Evolutionary conservation across 768 basidiomycete genomes (phyloP).

Genomic region (Phlebiopsis flavidoalba): DNA sequence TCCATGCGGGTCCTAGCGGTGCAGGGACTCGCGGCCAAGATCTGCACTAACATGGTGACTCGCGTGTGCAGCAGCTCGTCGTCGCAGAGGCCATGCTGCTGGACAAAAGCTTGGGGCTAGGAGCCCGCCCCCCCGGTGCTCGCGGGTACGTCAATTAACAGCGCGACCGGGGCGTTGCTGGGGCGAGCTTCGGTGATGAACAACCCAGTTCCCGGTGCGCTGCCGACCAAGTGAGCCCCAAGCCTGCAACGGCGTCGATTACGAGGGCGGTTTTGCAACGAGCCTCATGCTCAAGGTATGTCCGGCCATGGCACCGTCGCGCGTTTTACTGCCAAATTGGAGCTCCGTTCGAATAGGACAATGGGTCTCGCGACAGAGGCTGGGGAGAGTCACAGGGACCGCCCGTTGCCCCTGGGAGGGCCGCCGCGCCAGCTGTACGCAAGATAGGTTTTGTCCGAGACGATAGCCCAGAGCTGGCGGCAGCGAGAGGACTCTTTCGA

Average conservation of each 20-base stretch:
- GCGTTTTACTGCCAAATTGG: neutral
- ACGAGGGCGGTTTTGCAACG: conserved; percentile 84
- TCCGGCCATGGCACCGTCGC: neutral
- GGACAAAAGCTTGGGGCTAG: conserved; percentile 70
- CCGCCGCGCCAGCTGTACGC: conserved; percentile 62
- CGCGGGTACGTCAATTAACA: conserved; percentile 79
- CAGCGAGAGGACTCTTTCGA: conserved; percentile 81
- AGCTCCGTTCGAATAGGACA: conserved; percentile 47
- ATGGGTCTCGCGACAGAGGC: conserved; percentile 75
- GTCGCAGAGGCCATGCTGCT: conserved; percentile 90
- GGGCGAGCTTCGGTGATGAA: conserved; percentile 80
- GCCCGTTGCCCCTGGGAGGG: conserved; percentile 60
- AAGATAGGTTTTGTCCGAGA: conserved; percentile 42
- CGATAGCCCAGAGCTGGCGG: conserved; percentile 55
- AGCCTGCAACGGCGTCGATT: conserved; percentile 76
- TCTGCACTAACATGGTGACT: conserved; percentile 77
- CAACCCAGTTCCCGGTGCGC: conserved; percentile 77
- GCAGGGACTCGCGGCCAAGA: conserved; percentile 84
- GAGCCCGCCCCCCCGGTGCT: conserved; percentile 71
- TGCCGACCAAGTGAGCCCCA: conserved; percentile 72
- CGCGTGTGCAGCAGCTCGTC: conserved; percentile 61
- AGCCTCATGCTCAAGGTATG: conserved; percentile 77
- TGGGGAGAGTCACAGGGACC: conserved; percentile 41
- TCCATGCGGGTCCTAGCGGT: conserved; percentile 79
- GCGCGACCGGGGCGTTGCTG: conserved; percentile 66